These are phyloP conservation scores for Myriosclerotinia curreyana DNA, from an alignment of 2,329 filamentous ascomycete genomes.

Conservation along the genomic window DNA sequence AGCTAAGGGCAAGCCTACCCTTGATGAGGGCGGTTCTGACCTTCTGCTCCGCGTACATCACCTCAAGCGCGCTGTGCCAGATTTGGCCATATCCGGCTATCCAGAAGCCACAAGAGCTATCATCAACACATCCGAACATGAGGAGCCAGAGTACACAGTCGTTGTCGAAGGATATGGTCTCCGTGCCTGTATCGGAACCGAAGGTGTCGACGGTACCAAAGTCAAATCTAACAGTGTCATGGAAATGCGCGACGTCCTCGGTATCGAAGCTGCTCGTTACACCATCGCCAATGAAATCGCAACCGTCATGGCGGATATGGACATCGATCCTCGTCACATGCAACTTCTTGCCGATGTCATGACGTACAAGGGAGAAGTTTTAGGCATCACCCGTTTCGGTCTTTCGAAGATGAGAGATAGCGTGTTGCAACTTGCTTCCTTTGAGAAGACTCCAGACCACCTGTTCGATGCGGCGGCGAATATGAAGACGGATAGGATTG, in stretches of 20 bases:
- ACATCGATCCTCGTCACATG: slow-evolving; percentile 97
- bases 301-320: slow-evolving; percentile 88
- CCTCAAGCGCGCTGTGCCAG: slow-evolving; percentile 76
- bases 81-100: slow-evolving; percentile 86
- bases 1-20: slow-evolving; percentile 33
- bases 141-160: slow-evolving; percentile 52
- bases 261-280: slow-evolving; percentile 87
- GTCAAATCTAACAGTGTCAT: slow-evolving; percentile 83
- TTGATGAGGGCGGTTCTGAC: slow-evolving; percentile 55
- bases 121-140: slow-evolving; percentile 66
- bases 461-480: slow-evolving; percentile 89
- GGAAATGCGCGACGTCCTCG: slow-evolving; percentile 82
- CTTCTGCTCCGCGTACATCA: slow-evolving; percentile 78
- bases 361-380: slow-evolving; percentile 97
- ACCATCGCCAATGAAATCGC: slow-evolving; percentile 89
- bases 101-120: slow-evolving; percentile 82
- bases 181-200: slow-evolving; percentile 84
- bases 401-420: slow-evolving; percentile 94
- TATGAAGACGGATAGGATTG: slow-evolving; percentile 88
- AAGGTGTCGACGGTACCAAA: slow-evolving; percentile 76
- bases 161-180: slow-evolving; percentile 95
- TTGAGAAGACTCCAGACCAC: slow-evolving; percentile 98
- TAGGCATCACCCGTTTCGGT: slow-evolving; percentile 95
- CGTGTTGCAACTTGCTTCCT: slow-evolving; percentile 89
- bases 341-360: slow-evolving; percentile 95